Percentiles rank a stretch among this genome's conserved stretches.
Evolutionary conservation across 306 rosid genomes (phyloP).

Genomic region (Abrus precatorius): DNA sequence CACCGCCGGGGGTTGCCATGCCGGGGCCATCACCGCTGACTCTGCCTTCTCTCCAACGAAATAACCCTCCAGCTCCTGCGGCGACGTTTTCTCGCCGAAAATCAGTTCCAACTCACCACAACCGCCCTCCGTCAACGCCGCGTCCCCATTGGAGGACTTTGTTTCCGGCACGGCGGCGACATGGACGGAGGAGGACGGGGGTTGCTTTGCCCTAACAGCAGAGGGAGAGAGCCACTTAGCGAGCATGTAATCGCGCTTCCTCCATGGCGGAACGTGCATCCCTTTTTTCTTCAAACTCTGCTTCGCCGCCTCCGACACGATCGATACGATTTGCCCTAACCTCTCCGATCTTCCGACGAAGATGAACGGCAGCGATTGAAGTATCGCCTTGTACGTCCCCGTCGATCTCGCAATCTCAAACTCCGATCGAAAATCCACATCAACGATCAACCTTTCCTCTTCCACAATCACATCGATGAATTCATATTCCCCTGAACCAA

Average conservation of each 20-base stretch:
- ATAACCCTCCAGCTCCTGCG: conserved; percentile 15
- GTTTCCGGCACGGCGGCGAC: background rate
- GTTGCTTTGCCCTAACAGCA: conserved; percentile 38
- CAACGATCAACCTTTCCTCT: conserved; percentile 76
- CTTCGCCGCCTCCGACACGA: conserved; percentile 82
- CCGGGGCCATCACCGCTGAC: conserved; percentile 26
- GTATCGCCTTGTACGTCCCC: conserved; percentile 76
- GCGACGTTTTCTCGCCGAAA: conserved; percentile 68
- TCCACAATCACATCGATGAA: conserved; percentile 79
- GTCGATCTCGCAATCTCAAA: conserved; percentile 92
- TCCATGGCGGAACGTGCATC: conserved; percentile 98
- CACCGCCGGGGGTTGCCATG: conserved; percentile 93
- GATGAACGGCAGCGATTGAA: conserved; percentile 85
- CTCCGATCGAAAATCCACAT: conserved; percentile 92
- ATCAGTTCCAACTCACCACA: conserved; percentile 79
- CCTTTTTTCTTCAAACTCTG: conserved; percentile 96
- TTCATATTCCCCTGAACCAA: conserved; percentile 81
- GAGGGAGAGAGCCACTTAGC: conserved; percentile 92
- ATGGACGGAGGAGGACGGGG: conserved; percentile 24
- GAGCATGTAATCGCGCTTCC: conserved; percentile 85
- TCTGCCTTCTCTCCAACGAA: conserved; percentile 18
- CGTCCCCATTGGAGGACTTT: background rate
- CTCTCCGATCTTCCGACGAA: conserved; percentile 88
- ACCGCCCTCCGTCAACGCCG: conserved; percentile 45
- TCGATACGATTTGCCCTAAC: conserved; percentile 72